Evolutionary conservation across 1,284 basidiomycete genomes (phyloP), one percentile per base, ranked within the genome.

Genomic region (Phlebopus sp.): DNA sequence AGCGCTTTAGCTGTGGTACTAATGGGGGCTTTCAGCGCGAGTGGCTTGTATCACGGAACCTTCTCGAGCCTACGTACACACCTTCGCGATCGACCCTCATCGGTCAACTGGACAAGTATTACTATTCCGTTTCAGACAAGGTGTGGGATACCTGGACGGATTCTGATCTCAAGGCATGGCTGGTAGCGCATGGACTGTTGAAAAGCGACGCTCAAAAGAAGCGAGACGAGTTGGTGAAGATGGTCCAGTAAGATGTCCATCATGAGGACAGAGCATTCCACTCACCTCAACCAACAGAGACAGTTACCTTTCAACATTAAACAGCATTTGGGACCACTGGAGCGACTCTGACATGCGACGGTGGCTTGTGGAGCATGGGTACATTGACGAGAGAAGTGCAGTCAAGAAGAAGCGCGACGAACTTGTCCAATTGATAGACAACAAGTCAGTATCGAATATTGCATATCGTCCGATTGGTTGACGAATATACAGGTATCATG

Each of bases 41-140:
- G 54, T 97, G 94, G 93, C 84, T 97, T 41, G 71, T 89, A 5
- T 69, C 77, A 27, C 91, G 93, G 66, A 81, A 86, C 38, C 49
- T 69, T 6, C 41, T 69, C 36, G 41, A 54, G 18, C 46, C 54
- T 5, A 49, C 53, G 1, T 59, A 66, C 3, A 49, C 46, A 1
- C 44, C 15, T 34, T 44, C 63, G 39, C 81, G 91, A 42, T 84
- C 92, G 34, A 76, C 81, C 51, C 78, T 95, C 31, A 59, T 82
- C 40, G 75, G 73, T 13, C 64, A 83, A 46, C 92, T 97, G 87
- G 74, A 81, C 52, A 71, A 76, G 40, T 93, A 92, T 63, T 93
- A 95, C 66, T 96, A 91, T 60, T 68, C 66, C 42, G 56, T 66
- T 13, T 64, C 70, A 48, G 79, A 82, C 42, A 78, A 74, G 31